Evolutionary conservation across 139 green algal genomes (phyloP), one percentile per base, ranked within the genome.

Genomic region (Micractinium conductrix): DNA sequence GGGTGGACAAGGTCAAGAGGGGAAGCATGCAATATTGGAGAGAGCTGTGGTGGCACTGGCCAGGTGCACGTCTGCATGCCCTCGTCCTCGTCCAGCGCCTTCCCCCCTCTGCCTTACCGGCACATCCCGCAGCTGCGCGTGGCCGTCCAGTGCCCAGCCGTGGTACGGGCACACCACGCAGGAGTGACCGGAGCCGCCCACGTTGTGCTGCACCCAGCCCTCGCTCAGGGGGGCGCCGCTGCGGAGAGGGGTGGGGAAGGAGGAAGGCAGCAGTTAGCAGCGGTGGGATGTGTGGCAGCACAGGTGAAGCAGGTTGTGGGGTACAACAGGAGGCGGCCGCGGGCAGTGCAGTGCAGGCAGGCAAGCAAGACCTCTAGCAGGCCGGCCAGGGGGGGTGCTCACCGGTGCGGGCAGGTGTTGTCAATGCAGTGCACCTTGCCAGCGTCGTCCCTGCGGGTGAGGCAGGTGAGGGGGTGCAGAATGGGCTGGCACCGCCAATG

Each of bases 361-460:
- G 17, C 35, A 33, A 74, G 35, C 30, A 22, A 74, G 16, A 70
- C 33, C 35, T 16, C 35, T 74, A 14, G 35, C 33, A 4, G 55
- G n/a, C n/a, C 24, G 2, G 35, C 19, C 40, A 35, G 9, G 6
- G 26, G 0, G 12, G 12, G 30, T 8, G 42, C 78, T 30, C 14
- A 65, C 53, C 85, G 62, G 91, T 98, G 95, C 0, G 95, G 94
- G 88, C 95, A 98, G 30, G 91, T 79, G 73, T 98, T 92, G 84
- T 93, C 87, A 44, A 96, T 76, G 89, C 88, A 93, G 48, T 88
- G 86, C 45, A 95, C 89, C 30, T 84, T 78, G 69, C 90, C 90
- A 14, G 89, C 79, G 4, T 82, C 79, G 8, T 70, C 79, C n/a
- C 72, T 79, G 72, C 17, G 1, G 63, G n/a, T 2, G 30, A 2